Evolutionary conservation across 2,329 filamentous ascomycete species (phyloP).

Genomic region (Rutstroemia sydowiana): DNA sequence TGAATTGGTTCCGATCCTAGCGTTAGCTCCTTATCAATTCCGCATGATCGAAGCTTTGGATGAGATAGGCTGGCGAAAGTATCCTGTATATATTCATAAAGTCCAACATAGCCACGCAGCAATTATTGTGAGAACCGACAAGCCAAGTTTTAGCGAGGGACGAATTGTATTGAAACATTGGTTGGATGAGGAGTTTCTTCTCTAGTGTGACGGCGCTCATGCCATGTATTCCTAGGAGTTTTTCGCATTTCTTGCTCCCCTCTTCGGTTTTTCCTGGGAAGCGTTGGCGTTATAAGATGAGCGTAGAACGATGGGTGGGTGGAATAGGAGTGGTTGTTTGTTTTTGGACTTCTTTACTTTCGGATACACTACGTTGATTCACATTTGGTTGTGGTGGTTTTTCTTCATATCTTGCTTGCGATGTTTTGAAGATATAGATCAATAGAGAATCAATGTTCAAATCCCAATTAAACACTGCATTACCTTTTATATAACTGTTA

Average conservation of each 20-base stretch:
- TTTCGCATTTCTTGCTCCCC: neutral
- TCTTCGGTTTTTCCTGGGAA: neutral
- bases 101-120: conserved; percentile 79
- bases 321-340: too few species aligned
- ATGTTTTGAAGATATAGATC: too few species aligned
- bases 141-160: conserved; percentile 65
- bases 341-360: too few species aligned
- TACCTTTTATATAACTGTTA: too few species aligned
- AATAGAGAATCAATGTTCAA: too few species aligned
- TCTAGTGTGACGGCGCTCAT: too few species aligned
- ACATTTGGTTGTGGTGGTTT: too few species aligned
- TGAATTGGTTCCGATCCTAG: conserved; percentile 55
- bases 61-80: conserved; percentile 55
- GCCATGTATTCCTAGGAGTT: too few species aligned
- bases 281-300: conserved; percentile 5
- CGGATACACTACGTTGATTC: too few species aligned
- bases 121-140: conserved; percentile 72
- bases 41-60: conserved; percentile 76
- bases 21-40: conserved; percentile 74
- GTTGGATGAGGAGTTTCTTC: conserved; percentile 62
- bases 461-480: too few species aligned
- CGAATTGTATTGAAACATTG: conserved; percentile 73
- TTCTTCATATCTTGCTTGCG: too few species aligned
- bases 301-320: too few species aligned
- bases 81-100: conserved; percentile 68